These are phyloP conservation scores for Penicillium simplicissimum DNA, from an alignment of 495 filamentous ascomycete genomes.

Conservation along the genomic window DNA sequence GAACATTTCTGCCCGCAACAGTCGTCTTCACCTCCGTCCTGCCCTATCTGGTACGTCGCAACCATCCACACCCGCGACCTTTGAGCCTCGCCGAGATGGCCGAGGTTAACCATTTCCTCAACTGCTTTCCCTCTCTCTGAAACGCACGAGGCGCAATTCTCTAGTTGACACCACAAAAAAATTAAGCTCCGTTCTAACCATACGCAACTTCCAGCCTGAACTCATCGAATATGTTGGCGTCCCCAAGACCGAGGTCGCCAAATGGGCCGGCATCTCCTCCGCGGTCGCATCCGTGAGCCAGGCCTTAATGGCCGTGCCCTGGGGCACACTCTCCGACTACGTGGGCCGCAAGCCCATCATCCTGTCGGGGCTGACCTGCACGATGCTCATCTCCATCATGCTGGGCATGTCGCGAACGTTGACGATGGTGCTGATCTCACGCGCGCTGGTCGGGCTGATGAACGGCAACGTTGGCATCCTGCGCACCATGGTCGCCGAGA, in stretches of 20 bases:
- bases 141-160: too few relatives aligned
- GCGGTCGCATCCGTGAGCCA: constrained; percentile 74
- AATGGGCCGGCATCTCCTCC: constrained; percentile 73
- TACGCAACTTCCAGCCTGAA: constrained; percentile 57
- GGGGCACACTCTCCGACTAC: constrained; percentile 75
- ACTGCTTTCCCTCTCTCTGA: neutral
- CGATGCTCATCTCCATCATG: constrained; percentile 69
- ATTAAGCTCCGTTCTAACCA: neutral
- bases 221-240: constrained; percentile 82
- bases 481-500: constrained; percentile 78
- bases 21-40: constrained; percentile 81
- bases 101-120: neutral
- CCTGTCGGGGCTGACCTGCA: constrained; percentile 65
- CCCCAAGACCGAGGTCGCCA: constrained; percentile 68
- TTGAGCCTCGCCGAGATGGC: neutral
- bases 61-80: neutral
- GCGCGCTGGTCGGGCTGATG: constrained; percentile 67
- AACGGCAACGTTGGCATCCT: constrained; percentile 83
- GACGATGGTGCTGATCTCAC: constrained; percentile 66
- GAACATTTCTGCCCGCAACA: constrained; percentile 17
- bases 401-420: constrained; percentile 79
- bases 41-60: constrained; percentile 67
- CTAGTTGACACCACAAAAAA: too few relatives aligned
- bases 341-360: constrained; percentile 77
- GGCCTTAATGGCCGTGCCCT: constrained; percentile 70